phyloP scores from a whole-genome alignment of 2,329 filamentous ascomycete genomes.

The Penicillium sp. region DNA sequence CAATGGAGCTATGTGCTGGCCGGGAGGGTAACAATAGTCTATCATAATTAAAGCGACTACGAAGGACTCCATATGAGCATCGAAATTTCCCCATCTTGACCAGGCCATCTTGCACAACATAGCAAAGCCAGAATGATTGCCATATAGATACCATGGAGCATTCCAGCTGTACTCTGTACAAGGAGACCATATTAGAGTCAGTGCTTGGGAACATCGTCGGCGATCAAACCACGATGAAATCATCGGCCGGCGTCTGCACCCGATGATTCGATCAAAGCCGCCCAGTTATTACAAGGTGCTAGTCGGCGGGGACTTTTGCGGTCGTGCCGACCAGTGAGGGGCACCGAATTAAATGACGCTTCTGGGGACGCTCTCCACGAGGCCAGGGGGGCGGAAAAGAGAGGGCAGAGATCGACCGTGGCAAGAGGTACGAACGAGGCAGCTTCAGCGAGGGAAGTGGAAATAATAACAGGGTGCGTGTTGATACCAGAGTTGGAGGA shows the following conservation, averaged over 20 bases:
- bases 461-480: slow-evolving; percentile 4
- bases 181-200: neutral
- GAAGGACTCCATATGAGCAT: neutral
- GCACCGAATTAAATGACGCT: slow-evolving; percentile 21
- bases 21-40: neutral
- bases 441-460: slow-evolving; percentile 19
- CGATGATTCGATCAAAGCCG: slow-evolving; percentile 15
- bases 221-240: slow-evolving; percentile 15
- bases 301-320: slow-evolving; percentile 11
- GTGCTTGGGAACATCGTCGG: slow-evolving; percentile 4
- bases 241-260: slow-evolving; percentile 11
- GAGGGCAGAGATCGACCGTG: slow-evolving; percentile 15
- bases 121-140: neutral
- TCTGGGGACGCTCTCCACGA: slow-evolving; percentile 16
- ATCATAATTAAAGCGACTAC: neutral
- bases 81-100: neutral
- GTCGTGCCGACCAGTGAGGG: slow-evolving; percentile 10
- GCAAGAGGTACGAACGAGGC: slow-evolving; percentile 15
- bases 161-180: neutral
- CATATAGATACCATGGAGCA: neutral
- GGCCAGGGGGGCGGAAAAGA: slow-evolving; percentile 4
- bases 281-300: slow-evolving; percentile 10
- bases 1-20: slow-evolving; percentile 1
- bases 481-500: slow-evolving; percentile 3
- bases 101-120: neutral